These are phyloP conservation scores for Trichoderma koningii DNA, from an alignment of 2,329 filamentous ascomycete species.

Conservation along the genomic window DNA sequence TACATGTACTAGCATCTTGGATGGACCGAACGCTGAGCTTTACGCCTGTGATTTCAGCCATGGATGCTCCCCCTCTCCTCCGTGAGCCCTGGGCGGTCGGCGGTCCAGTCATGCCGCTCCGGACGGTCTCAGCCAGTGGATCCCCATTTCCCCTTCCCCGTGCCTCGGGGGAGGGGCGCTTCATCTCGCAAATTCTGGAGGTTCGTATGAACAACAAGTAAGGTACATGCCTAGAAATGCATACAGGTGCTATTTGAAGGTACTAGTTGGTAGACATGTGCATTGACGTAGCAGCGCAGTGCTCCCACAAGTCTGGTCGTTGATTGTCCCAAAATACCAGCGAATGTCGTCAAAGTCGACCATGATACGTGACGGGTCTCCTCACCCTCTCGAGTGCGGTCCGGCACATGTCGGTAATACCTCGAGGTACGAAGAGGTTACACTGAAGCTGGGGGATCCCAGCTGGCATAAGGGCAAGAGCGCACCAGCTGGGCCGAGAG, in stretches of 20 bases:
- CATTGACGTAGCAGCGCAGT: neutral
- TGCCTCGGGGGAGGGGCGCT: constrained; percentile 5
- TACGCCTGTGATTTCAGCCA: no score
- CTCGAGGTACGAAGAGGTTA: neutral
- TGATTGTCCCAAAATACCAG: neutral
- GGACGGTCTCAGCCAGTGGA: constrained; percentile 15
- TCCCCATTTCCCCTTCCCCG: constrained; percentile 10
- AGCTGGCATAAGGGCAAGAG: neutral
- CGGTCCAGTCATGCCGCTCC: constrained; percentile 18
- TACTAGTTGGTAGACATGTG: no score
- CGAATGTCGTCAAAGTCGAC: neutral
- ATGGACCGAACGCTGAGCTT: neutral
- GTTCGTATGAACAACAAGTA: no score
- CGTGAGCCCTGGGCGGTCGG: neutral
- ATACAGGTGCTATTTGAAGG: no score
- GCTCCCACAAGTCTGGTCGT: neutral
- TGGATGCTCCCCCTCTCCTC: neutral
- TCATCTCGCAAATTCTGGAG: constrained; percentile 19
- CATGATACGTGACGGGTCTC: no score
- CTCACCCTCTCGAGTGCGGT: no score
- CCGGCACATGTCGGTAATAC: neutral
- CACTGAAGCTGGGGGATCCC: neutral
- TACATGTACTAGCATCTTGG: neutral
- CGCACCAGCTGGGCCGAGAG: neutral
- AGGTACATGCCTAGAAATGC: no score